Conservation (phyloP, 495 filamentous ascomycete genomes). For the Penicillium mononematosum region DNA sequence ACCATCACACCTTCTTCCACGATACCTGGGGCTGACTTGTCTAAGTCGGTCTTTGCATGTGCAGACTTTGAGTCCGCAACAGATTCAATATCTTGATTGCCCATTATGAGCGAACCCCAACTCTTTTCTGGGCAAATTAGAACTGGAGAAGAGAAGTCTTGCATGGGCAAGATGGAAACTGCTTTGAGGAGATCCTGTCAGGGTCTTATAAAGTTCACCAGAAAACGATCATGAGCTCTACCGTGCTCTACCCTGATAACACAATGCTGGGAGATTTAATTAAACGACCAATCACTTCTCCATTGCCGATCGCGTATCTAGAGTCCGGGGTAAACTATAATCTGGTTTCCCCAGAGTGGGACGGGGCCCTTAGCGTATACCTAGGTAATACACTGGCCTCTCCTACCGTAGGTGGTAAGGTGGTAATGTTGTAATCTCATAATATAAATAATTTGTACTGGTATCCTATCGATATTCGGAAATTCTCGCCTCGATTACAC, state of each 20-base stretch:
- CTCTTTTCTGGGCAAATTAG: too few species aligned
- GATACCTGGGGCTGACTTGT: not conserved
- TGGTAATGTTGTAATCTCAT: not conserved
- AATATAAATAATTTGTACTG: not conserved
- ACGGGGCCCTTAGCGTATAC: not conserved
- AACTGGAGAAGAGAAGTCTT: not conserved
- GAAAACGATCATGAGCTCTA: not conserved
- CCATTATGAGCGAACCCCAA: not conserved
- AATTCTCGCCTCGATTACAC: too few species aligned
- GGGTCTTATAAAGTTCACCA: not conserved
- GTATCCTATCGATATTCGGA: too few species aligned
- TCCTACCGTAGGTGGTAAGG: not conserved
- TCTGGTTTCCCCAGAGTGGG: slow-evolving; percentile 4
- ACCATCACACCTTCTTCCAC: not conserved
- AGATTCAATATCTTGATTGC: not conserved
- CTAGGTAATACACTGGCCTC: not conserved
- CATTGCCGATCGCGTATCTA: slow-evolving; percentile 2
- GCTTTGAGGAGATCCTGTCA: not conserved
- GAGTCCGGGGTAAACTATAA: not conserved
- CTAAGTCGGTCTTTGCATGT: not conserved
- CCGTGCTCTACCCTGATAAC: not conserved
- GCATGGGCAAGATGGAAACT: not conserved
- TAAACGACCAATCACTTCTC: not conserved
- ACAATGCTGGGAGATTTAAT: not conserved
- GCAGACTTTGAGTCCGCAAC: not conserved